Base-by-base conservation (phyloP, 495 filamentous ascomycete genomes). In the Penicillium soppii region DNA sequence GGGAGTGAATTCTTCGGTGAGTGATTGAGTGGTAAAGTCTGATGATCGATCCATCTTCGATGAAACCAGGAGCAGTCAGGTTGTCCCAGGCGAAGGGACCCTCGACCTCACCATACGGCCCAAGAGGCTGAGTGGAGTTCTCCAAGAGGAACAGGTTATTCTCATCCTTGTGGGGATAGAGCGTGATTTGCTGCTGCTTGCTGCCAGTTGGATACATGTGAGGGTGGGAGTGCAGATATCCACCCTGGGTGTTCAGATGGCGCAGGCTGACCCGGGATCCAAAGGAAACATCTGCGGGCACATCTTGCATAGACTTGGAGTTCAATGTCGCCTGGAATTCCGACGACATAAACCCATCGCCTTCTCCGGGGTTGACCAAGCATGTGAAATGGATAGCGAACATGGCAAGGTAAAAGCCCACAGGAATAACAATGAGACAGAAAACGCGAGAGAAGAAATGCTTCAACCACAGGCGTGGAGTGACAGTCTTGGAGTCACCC, bases 291-390 rank as follows among this genome's bases (percentile, higher is more conserved):
- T 98, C 92, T 3, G 89, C 94, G 0, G 94, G 86, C 15, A 96
- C 91, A 65, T 95, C 91, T 65, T 90, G 83, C 94, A 98, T 98
- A 27, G 77, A 82, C 73, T 97, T 97, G 35, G 87, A 92, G 70
- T 97, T 98, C 50, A 98, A 76, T 2, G 94, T 98, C 19, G 95
- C 89, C 69, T 97, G 95, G 75, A 98, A 98, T 67, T 98, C 95
- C 26, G 92, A 95, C 54, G 90, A 96, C 94, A 98, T 98, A 78
- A 98, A 98, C 45, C 94, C 94, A 67, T 98, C 94, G 37, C 94
- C 94, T 19, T 98, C 94, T 42, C 94, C 94, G 7, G 94, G 95
- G 66, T 98, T 97, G 23, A 84, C 81, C 22, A 98, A 79, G 75
- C 90, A 95, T 52, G 89, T 55, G 74, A 98, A 97, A 73, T 98